These are phyloP conservation scores for Eucalyptus urophylla DNA, from an alignment of 345 rosid species.

Conservation along the genomic window DNA sequence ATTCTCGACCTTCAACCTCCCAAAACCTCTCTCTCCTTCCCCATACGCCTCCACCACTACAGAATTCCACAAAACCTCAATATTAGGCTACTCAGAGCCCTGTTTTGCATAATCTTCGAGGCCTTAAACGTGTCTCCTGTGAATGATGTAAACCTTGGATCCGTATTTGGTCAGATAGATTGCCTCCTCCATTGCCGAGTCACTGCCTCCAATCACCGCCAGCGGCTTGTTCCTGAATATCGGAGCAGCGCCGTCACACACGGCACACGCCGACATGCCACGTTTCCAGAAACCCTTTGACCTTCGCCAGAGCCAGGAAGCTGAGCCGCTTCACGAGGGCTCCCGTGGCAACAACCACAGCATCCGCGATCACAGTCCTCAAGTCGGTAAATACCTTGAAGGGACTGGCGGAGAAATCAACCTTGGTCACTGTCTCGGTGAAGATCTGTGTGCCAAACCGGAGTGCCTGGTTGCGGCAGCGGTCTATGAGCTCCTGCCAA, in stretches of 20 bases:
- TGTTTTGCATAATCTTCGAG: constrained; percentile 77
- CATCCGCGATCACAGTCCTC: constrained; percentile 46
- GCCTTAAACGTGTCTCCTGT: constrained; percentile 79
- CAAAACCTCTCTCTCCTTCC: constrained; percentile 21
- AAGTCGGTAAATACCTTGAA: constrained; percentile 54
- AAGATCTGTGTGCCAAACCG: constrained; percentile 71
- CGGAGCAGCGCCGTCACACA: constrained; percentile 94
- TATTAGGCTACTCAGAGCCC: constrained; percentile 58
- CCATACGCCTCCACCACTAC: constrained; percentile 71
- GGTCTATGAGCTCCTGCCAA: constrained; percentile 57
- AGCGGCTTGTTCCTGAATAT: constrained; percentile 61
- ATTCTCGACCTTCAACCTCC: constrained; percentile 73
- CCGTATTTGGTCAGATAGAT: constrained; percentile 76
- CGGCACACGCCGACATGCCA: constrained; percentile 92
- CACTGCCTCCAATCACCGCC: constrained; percentile 93
- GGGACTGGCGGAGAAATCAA: constrained; percentile 50
- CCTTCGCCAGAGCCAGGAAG: constrained; percentile 39
- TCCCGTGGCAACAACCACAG: constrained; percentile 76
- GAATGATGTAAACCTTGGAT: constrained; percentile 70
- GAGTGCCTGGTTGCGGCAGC: constrained; percentile 56
- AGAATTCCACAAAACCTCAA: constrained; percentile 76
- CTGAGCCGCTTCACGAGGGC: constrained; percentile 64
- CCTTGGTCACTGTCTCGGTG: constrained; percentile 74
- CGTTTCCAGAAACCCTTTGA: constrained; percentile 63
- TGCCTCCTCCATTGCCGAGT: constrained; percentile 97